Evolutionary conservation across 768 basidiomycete species (phyloP), one percentile per base, ranked within the genome.

Genomic region (Trametes elegans): DNA sequence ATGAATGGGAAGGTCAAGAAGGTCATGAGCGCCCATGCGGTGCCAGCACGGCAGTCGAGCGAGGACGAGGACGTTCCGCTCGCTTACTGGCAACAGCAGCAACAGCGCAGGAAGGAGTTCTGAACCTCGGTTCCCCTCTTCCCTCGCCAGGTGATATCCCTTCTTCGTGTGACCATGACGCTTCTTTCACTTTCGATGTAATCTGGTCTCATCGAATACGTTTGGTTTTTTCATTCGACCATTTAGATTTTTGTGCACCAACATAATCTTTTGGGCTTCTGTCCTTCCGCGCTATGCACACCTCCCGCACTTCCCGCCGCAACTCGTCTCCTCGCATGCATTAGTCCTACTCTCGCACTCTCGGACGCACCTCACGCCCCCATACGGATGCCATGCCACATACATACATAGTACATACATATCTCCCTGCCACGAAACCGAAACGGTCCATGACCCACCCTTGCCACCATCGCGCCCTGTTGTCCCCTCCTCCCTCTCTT

Each of bases 1-100:
- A 62, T 55, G 55, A 80, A 84, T 65, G 83, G 81, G 45, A 81
- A 79, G 58, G 55, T 63, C 46, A 79, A 85, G 64, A 91, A 90
- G 68, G 82, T 79, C 14, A 68, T 72, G 50, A 89, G 86, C 62
- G 81, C 81, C n/a, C 80, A 85, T 66, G 87, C 85, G 16, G 74
- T 79, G 9, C 58, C 72, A 18, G 66, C 76, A 49, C 73, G 76
- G 58, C 76, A 76, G 35, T 74, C 74, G 62, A 72, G 70, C 24
- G 87, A 89, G 64, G 89, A 91, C 64, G 90, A 92, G 66, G 90
- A 92, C 65, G 73, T 90, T 34, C 90, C 90, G 18, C 74, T 93
- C 43, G 88, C 90, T 18, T 69, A 89, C 52, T 90, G 83, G 68
- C 87, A 87, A 45, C 65, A 66, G 23, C 87, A 87, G 48, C 65